These are phyloP conservation scores for Psilocybe cyanescens DNA, from an alignment of 768 basidiomycete species.

Conservation along the genomic window DNA sequence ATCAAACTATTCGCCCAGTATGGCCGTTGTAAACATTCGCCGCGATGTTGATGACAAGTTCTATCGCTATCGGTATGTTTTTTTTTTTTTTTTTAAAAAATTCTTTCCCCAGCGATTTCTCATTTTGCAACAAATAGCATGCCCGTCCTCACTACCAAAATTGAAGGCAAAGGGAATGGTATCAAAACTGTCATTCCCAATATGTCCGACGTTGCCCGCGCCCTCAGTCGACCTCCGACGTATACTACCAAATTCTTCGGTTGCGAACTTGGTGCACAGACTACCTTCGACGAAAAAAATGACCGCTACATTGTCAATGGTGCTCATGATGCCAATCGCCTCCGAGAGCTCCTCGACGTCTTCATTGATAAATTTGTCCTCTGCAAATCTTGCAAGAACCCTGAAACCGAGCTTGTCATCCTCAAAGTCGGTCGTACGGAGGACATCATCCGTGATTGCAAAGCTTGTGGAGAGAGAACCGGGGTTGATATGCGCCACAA, in stretches of 20 bases:
- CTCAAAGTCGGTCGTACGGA: conserved; percentile 82
- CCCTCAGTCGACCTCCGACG: conserved; percentile 91
- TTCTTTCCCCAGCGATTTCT: conserved; percentile 2
- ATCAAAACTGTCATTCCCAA: conserved; percentile 99
- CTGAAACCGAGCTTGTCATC: conserved; percentile 94
- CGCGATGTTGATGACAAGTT: conserved; percentile 97
- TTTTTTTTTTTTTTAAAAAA: neutral
- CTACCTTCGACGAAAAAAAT: conserved; percentile 93
- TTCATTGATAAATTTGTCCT: conserved; percentile 99
- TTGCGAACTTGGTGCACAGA: conserved; percentile 97
- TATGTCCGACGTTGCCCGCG: conserved; percentile 97
- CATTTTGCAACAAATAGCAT: conserved; percentile 57
- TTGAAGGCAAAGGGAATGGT: conserved; percentile 99
- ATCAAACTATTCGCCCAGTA: conserved; percentile 61
- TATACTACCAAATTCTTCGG: conserved; percentile 99
- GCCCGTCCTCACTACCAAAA: conserved; percentile 94
- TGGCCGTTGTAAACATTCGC: conserved; percentile 94
- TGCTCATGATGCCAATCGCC: conserved; percentile 87
- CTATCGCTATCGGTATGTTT: conserved; percentile 84
- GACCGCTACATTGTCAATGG: conserved; percentile 99
- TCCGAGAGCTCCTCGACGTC: conserved; percentile 92
- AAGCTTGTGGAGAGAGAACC: conserved; percentile 95
- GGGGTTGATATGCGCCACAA: conserved; percentile 97
- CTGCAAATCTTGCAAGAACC: conserved; percentile 98
- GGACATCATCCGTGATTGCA: conserved; percentile 94